phyloP scores from a whole-genome alignment of 306 rosid species.

The Rubus parviflorus region DNA sequence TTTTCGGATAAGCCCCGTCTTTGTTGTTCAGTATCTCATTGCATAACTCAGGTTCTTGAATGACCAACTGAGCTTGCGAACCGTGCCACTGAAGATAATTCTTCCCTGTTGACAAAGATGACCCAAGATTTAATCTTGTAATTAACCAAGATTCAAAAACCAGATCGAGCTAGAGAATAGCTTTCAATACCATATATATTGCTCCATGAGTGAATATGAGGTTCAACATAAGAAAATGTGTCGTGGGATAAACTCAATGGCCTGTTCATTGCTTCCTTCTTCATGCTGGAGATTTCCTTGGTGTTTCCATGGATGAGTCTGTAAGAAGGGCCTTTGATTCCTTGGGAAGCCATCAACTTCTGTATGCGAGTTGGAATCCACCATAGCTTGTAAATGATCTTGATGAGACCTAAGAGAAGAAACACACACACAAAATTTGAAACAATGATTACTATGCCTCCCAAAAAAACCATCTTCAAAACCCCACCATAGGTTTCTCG shows the following conservation, averaged over 20 bases:
- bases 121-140: background rate
- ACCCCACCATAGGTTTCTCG: too few relatives aligned
- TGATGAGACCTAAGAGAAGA: slow-evolving; percentile 3
- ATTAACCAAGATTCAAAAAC: background rate
- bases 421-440: slow-evolving; percentile 3
- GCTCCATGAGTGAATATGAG: slow-evolving; percentile 24
- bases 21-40: slow-evolving; percentile 32
- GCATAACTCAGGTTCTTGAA: slow-evolving; percentile 32
- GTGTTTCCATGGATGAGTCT: slow-evolving; percentile 27
- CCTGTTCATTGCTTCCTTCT: slow-evolving; percentile 16
- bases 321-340: slow-evolving; percentile 32
- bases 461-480: background rate
- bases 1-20: slow-evolving; percentile 17
- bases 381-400: slow-evolving; percentile 22
- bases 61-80: slow-evolving; percentile 22
- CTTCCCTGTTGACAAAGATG: slow-evolving; percentile 26
- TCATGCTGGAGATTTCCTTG: slow-evolving; percentile 26
- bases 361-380: slow-evolving; percentile 27
- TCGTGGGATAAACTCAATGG: slow-evolving; percentile 30
- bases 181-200: background rate
- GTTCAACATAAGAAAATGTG: slow-evolving; percentile 26
- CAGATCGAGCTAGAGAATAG: background rate
- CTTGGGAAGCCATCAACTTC: slow-evolving; percentile 10
- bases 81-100: slow-evolving; percentile 39
- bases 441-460: background rate